Conservation (phyloP, 179 eudicot genomes). For the Amaranthus tricolor region DNA sequence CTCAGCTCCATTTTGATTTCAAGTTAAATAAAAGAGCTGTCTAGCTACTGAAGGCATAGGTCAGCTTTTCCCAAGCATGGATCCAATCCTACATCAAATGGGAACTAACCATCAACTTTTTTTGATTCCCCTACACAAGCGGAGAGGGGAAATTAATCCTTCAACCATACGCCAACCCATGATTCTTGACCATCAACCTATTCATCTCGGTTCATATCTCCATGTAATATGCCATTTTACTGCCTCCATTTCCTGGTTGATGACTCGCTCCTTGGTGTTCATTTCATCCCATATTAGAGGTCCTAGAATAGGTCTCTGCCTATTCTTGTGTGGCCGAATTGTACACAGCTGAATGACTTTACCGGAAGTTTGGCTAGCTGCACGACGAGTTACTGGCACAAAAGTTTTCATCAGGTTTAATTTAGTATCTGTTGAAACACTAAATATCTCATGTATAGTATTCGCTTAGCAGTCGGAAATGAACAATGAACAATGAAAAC, state of each 20-base stretch:
- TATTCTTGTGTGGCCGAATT: slow-evolving; percentile 59
- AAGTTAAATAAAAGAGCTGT: slow-evolving; percentile 2
- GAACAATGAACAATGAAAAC: no score
- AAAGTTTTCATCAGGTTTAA: no score
- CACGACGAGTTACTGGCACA: slow-evolving; percentile 3
- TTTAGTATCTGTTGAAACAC: no score
- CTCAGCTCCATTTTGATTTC: neutral
- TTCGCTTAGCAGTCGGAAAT: no score
- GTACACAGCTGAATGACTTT: slow-evolving; percentile 49
- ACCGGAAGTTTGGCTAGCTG: slow-evolving; percentile 77
- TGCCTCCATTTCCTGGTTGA: slow-evolving; percentile 65
- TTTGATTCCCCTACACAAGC: no score
- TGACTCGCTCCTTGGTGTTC: slow-evolving; percentile 84
- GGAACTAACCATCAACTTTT: slow-evolving; percentile 66
- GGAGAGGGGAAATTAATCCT: no score
- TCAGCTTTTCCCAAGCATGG: slow-evolving; percentile 68
- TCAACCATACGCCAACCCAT: no score
- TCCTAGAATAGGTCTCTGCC: slow-evolving; percentile 75
- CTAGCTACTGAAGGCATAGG: neutral
- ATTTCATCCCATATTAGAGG: slow-evolving; percentile 90
- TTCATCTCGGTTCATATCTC: slow-evolving; percentile 96
- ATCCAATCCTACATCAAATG: slow-evolving; percentile 67
- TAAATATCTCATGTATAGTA: no score
- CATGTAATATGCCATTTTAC: slow-evolving; percentile 72
- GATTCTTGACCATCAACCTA: no score